Evolutionary conservation across 371 early-diverging fungal species (phyloP), one percentile per base, ranked within the genome.

Genomic region (Syncephalastrum racemosum): DNA sequence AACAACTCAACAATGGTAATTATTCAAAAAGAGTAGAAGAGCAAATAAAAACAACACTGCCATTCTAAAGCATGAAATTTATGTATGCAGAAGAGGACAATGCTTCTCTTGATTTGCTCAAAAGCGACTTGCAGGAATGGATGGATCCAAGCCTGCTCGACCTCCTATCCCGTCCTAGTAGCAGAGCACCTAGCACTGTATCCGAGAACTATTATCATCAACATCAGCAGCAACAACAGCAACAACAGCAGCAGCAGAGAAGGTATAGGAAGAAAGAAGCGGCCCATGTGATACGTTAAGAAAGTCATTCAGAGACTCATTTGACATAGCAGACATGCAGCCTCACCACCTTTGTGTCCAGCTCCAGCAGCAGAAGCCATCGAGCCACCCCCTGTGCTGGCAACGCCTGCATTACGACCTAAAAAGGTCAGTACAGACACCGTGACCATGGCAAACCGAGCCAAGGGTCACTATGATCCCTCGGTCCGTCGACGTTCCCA

Each of bases 1-100:
- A 58, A n/a, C 54, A 64, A 20, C 50, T 64, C 22, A 55, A 59
- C 12, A 52, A 52, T 59, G 59, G 64, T 64, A 59, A 39, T 20
- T 23, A 53, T 18, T 1, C 36, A 18, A 43, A 36, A 14, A 15
- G 22, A 41, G 36, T 8, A 0, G 2, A 13, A 25, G 7, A 43
- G 18, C n/a, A n/a, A n/a, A n/a, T n/a, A 15, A 3, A 23, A 23
- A 16, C 25, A 15, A 3, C 24, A 31, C 24, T 52, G 8, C 40
- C 51, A 7, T 51, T 58, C 23, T 58, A 5, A 48, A 15, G 15
- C 23, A 14, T 3, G 23, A n/a, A n/a, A n/a, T n/a, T 46, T 14
- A 4, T 53, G n/a, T 16, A n/a, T n/a, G 36, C 39, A 62, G 64
- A 59, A 10, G 64, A 64, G 22, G 64, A 58, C 1, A 59, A 64